Conservation (phyloP, 768 basidiomycete genomes). For the Multifurca ochricompacta region DNA sequence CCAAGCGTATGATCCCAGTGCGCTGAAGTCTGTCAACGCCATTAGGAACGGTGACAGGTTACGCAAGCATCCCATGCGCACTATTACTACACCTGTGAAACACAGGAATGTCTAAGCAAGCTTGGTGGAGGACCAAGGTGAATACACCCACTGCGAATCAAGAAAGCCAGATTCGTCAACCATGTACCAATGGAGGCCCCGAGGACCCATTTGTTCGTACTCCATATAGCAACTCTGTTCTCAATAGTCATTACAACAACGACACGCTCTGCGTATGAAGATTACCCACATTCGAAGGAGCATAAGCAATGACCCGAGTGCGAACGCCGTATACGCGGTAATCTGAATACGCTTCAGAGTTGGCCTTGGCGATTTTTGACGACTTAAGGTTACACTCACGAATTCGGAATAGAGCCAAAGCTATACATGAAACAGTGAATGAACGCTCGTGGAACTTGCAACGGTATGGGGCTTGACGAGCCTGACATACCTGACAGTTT, state of each 20-base stretch:
- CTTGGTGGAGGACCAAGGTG: not conserved
- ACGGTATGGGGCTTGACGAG: not conserved
- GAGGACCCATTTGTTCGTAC: not conserved
- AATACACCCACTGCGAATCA: slow-evolving; percentile 11
- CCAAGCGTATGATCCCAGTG: not conserved
- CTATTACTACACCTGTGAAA: slow-evolving; percentile 1
- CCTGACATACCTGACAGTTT: slow-evolving; percentile 5
- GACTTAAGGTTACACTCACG: not conserved
- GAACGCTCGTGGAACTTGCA: not conserved
- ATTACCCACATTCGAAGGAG: slow-evolving; percentile 10
- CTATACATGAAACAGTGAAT: not conserved
- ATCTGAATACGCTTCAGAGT: not conserved
- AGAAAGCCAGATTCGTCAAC: slow-evolving; percentile 6
- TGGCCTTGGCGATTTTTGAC: not conserved
- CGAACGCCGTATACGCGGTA: slow-evolving; percentile 2
- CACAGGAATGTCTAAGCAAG: not conserved
- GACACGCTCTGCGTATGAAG: not conserved
- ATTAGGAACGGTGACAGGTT: not conserved
- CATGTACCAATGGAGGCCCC: not conserved
- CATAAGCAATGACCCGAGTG: not conserved
- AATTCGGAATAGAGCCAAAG: slow-evolving; percentile 6
- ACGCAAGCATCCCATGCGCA: not conserved
- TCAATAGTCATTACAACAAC: not conserved
- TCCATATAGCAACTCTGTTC: slow-evolving; percentile 14
- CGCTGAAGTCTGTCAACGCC: not conserved